Conservation (phyloP, 805 yeast species). For the Cyberlindnera xylosilytica region DNA sequence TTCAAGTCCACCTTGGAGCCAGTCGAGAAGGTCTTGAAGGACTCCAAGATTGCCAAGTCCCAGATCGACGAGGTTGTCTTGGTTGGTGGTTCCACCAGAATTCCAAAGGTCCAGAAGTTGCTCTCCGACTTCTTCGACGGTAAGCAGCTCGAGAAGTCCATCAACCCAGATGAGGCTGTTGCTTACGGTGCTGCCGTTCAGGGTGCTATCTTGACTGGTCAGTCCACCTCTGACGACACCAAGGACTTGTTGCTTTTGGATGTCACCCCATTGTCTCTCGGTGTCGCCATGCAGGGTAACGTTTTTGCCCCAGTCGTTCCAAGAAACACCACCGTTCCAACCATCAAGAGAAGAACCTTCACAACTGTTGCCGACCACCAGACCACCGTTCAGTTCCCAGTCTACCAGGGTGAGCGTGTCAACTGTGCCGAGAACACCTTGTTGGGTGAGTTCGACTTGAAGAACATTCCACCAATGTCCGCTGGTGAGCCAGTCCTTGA, state of each 20-base stretch:
- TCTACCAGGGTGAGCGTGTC: conserved; percentile 99
- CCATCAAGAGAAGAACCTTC: conserved; percentile 98
- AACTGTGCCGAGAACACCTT: conserved; percentile 96
- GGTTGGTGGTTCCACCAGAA: conserved; percentile 99
- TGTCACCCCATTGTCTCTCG: conserved; percentile 97
- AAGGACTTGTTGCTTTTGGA: conserved; percentile 93
- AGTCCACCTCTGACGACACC: conserved; percentile 84
- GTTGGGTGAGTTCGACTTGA: conserved; percentile 97
- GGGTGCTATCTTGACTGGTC: conserved; percentile 98
- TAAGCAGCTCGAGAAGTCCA: conserved; percentile 96
- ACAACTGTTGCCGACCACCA: conserved; percentile 98
- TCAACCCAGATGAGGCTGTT: conserved; percentile 98
- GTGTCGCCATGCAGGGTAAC: conserved; percentile 99
- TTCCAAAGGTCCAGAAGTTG: conserved; percentile 96
- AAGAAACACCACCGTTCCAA: conserved; percentile 99
- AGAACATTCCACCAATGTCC: conserved; percentile 96
- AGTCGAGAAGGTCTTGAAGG: conserved; percentile 93
- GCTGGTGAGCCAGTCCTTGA: conserved; percentile 99
- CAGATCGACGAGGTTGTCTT: conserved; percentile 91
- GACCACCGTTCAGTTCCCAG: conserved; percentile 98
- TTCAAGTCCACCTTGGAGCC: conserved; percentile 95
- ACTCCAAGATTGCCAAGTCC: conserved; percentile 90
- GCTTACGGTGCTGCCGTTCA: conserved; percentile 99
- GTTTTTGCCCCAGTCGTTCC: conserved; percentile 98
- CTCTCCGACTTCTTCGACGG: conserved; percentile 98